These are phyloP conservation scores for Saturnispora kantuleensis DNA, from an alignment of 805 yeast genomes.

Conservation along the genomic window DNA sequence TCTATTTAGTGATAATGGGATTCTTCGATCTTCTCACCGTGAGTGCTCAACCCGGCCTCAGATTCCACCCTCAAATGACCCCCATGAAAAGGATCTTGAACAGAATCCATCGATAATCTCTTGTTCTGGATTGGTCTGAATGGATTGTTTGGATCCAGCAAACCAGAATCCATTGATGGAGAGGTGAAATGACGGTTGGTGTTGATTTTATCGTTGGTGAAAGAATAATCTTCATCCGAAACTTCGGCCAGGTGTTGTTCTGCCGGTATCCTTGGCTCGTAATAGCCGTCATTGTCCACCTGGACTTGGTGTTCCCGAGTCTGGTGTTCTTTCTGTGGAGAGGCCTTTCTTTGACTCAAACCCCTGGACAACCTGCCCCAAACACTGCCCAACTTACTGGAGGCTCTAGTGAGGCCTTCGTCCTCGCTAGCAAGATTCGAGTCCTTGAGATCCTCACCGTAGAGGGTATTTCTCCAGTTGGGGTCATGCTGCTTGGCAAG, in stretches of 20 bases:
- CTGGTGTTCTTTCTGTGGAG: background rate
- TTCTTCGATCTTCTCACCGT: background rate
- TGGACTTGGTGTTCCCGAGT: background rate
- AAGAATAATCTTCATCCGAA: background rate
- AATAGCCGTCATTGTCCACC: background rate
- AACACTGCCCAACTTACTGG: conserved; percentile 4
- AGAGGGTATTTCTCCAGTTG: conserved; percentile 65
- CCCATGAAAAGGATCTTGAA: background rate
- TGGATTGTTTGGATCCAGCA: conserved; percentile 5
- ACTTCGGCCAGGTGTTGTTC: too few species aligned
- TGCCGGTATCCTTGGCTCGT: background rate
- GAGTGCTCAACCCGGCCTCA: background rate
- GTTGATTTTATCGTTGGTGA: too few species aligned
- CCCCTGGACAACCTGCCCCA: conserved; percentile 7
- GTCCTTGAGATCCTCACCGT: conserved; percentile 24
- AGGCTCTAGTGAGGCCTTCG: background rate
- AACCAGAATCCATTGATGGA: conserved; percentile 7
- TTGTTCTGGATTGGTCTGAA: conserved; percentile 2
- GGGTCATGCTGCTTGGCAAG: conserved; percentile 77
- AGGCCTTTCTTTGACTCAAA: background rate
- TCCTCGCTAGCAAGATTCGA: background rate
- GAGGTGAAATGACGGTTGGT: conserved; percentile 1
- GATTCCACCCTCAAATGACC: background rate
- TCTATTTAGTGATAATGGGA: background rate
- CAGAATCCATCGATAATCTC: conserved; percentile 1